A percentile compares a stretch with the other conserved stretches of the same genome.
phyloP scores from a whole-genome alignment of 306 rosid genomes.

The Purshia tridentata region DNA sequence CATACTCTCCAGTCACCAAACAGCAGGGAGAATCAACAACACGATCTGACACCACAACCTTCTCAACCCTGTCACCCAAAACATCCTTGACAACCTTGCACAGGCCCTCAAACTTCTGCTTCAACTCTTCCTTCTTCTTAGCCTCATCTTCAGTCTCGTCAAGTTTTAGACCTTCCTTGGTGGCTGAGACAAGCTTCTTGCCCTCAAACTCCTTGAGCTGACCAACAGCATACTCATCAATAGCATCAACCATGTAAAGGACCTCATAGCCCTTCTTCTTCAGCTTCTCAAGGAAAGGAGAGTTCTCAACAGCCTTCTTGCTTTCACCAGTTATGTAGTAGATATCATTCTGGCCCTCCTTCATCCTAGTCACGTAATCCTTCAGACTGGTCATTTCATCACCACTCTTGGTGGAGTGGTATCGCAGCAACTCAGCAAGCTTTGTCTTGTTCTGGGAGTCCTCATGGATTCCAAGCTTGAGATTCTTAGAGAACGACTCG shows the following conservation, averaged over 20 bases:
- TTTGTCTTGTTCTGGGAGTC: constrained; percentile 79
- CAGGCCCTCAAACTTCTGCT: constrained; percentile 73
- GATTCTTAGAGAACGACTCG: constrained; percentile 86
- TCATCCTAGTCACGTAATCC: constrained; percentile 95
- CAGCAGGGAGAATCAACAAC: constrained; percentile 94
- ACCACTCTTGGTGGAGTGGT: constrained; percentile 88
- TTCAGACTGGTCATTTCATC: constrained; percentile 89
- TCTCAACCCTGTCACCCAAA: constrained; percentile 88
- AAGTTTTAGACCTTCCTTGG: constrained; percentile 85
- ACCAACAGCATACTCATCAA: constrained; percentile 88
- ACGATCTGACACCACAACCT: constrained; percentile 87
- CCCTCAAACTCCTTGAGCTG: constrained; percentile 96
- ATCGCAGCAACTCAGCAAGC: constrained; percentile 81
- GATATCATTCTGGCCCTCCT: constrained; percentile 89
- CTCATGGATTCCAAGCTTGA: constrained; percentile 83
- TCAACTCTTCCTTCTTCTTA: constrained; percentile 55
- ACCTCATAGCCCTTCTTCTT: constrained; percentile 89
- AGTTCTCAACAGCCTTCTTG: constrained; percentile 90
- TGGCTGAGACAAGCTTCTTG: constrained; percentile 85
- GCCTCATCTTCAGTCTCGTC: constrained; percentile 87
- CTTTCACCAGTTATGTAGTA: constrained; percentile 91
- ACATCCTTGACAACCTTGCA: constrained; percentile 96
- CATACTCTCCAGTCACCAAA: constrained; percentile 89
- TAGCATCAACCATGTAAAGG: constrained; percentile 87
- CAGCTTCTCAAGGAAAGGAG: constrained; percentile 87